phyloP scores from a whole-genome alignment of 2,329 filamentous ascomycete genomes.

The Botrytis aclada region DNA sequence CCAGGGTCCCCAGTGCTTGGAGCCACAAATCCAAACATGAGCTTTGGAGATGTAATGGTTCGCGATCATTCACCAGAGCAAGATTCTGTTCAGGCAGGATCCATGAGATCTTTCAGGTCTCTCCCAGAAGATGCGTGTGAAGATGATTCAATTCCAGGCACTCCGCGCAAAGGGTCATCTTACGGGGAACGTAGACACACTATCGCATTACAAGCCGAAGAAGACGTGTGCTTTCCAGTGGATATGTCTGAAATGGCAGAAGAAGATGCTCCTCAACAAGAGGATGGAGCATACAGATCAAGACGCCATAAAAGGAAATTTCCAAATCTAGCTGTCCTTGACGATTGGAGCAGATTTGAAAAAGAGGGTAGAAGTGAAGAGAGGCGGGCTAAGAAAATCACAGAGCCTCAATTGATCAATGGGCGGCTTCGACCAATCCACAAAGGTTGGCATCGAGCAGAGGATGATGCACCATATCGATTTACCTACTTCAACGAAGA shows the following conservation, averaged over 20 bases:
- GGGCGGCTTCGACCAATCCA: constrained; percentile 80
- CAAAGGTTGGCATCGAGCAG: constrained; percentile 77
- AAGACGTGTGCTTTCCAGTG: constrained; percentile 89
- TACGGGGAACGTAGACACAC: constrained; percentile 51
- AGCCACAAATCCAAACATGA: constrained; percentile 50
- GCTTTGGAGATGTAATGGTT: constrained; percentile 68
- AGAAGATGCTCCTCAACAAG: constrained; percentile 60
- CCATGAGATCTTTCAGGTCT: constrained; percentile 25
- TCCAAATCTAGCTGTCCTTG: constrained; percentile 80
- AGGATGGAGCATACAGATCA: constrained; percentile 41
- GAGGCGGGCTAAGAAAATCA: constrained; percentile 84
- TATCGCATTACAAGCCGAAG: constrained; percentile 64
- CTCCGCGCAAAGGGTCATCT: constrained; percentile 29
- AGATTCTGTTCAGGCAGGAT: constrained; percentile 23
- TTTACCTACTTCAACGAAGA: constrained; percentile 99
- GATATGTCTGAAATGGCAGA: constrained; percentile 79
- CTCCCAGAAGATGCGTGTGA: constrained; percentile 31
- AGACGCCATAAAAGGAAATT: constrained; percentile 67
- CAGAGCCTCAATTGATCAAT: constrained; percentile 87
- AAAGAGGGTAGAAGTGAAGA: constrained; percentile 84
- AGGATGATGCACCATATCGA: constrained; percentile 86
- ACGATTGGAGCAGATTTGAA: constrained; percentile 88
- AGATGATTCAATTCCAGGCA: constrained; percentile 32
- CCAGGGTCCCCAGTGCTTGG: constrained; percentile 59
- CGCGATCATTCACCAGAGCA: constrained; percentile 52